phyloP scores from a whole-genome alignment of 2,329 filamentous ascomycete species.

The Erysiphe pulchra region DNA sequence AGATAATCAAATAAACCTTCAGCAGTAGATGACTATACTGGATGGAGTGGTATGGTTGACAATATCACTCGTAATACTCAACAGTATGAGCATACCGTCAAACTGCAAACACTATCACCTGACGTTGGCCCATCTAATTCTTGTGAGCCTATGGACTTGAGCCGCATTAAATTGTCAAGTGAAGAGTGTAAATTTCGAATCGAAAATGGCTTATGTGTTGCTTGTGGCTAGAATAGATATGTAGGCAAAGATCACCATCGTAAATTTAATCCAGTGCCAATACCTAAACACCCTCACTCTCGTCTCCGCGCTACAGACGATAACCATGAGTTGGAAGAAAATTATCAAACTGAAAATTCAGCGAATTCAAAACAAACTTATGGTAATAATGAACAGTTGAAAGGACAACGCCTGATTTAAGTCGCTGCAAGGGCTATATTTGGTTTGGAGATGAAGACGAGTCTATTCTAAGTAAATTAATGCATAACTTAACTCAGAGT shows the following conservation, averaged over 20 bases:
- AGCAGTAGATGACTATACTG: background rate
- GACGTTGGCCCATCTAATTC: background rate
- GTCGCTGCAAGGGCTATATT: background rate
- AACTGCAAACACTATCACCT: background rate
- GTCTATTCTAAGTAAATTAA: background rate
- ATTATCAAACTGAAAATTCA: no score
- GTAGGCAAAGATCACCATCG: background rate
- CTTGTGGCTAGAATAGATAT: background rate
- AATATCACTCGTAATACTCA: background rate
- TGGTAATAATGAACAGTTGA: no score
- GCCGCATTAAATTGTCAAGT: background rate
- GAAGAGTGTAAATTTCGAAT: background rate
- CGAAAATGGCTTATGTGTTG: background rate
- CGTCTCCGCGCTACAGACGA: no score
- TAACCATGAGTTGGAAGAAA: no score
- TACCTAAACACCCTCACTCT: background rate
- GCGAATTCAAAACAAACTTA: no score
- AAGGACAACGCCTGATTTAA: background rate
- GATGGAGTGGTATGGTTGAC: constrained; percentile 1
- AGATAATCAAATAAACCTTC: background rate
- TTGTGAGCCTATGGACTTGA: background rate
- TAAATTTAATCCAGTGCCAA: background rate
- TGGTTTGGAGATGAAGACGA: background rate
- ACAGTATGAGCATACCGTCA: background rate
- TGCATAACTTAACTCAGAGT: background rate